These are phyloP conservation scores for Cyberlindnera americana DNA, from an alignment of 805 yeast genomes.

Conservation along the genomic window DNA sequence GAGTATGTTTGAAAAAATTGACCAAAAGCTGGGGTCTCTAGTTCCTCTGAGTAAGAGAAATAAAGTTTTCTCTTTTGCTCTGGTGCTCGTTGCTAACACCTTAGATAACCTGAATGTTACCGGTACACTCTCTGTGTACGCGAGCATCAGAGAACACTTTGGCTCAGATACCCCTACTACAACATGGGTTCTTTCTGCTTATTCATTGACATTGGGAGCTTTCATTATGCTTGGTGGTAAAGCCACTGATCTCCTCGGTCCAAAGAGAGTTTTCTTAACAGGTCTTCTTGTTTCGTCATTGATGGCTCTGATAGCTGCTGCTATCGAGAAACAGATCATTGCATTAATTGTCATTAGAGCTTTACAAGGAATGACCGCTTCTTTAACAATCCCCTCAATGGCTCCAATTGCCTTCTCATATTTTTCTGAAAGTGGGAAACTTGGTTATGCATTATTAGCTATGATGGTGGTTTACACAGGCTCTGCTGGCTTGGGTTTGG, in stretches of 20 bases:
- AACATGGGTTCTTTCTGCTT: conserved; percentile 41
- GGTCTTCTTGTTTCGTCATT: background rate
- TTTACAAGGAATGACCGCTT: conserved; percentile 42
- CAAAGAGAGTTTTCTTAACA: conserved; percentile 19
- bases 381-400: conserved; percentile 38
- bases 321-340: conserved; percentile 15
- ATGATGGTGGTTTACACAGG: conserved; percentile 28
- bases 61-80: conserved; percentile 19
- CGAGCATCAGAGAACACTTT: conserved; percentile 6
- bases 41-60: conserved; percentile 5
- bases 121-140: conserved; percentile 6
- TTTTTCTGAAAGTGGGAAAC: conserved; percentile 24
- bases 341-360: conserved; percentile 42
- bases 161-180: conserved; percentile 27
- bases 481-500: conserved; percentile 36
- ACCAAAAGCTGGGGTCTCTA: background rate
- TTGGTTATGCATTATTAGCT: conserved; percentile 27
- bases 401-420: conserved; percentile 32
- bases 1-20: background rate
- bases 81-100: conserved; percentile 12
- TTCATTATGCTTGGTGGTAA: conserved; percentile 42
- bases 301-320: conserved; percentile 26
- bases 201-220: conserved; percentile 42
- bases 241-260: conserved; percentile 40
- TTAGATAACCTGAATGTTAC: conserved; percentile 13